These are phyloP conservation scores for Kodamaea arcana DNA, from an alignment of 1,139 yeast species.

Conservation along the genomic window DNA sequence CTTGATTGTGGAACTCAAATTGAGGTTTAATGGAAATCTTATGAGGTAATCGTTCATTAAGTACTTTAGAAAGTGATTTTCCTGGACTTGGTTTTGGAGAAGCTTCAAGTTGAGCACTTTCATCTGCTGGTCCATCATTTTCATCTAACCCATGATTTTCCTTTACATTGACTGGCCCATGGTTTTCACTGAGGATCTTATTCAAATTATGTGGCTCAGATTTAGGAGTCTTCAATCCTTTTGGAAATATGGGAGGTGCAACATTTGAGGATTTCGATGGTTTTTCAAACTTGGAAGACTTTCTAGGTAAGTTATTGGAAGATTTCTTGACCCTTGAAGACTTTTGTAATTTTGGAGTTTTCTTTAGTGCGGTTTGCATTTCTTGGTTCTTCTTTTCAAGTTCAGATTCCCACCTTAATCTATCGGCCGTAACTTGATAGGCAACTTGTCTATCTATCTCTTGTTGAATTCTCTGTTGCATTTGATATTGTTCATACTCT, in stretches of 20 bases:
- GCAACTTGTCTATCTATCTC: not conserved
- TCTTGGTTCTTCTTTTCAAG: not conserved
- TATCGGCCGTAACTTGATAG: too few relatives aligned
- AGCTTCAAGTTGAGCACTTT: not conserved
- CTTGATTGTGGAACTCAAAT: constrained; percentile 17
- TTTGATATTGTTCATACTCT: constrained; percentile 1
- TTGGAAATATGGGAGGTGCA: too few relatives aligned
- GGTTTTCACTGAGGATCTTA: too few relatives aligned
- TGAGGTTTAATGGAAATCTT: constrained; percentile 25
- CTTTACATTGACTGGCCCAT: too few relatives aligned
- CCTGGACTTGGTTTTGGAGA: not conserved
- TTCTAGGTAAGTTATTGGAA: too few relatives aligned
- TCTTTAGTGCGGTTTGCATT: not conserved
- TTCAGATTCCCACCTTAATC: too few relatives aligned
- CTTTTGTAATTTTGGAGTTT: too few relatives aligned
- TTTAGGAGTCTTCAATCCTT: too few relatives aligned
- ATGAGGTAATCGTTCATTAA: constrained; percentile 21
- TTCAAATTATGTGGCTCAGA: too few relatives aligned
- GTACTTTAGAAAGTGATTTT: constrained; percentile 16
- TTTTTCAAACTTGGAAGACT: too few relatives aligned
- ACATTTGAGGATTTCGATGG: too few relatives aligned
- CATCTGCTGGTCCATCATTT: not conserved
- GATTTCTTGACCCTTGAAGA: too few relatives aligned
- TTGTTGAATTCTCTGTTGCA: not conserved
- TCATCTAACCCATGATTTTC: not conserved